These are phyloP conservation scores for Fusarium camptoceras DNA, from an alignment of 2,329 filamentous ascomycete species.

Conservation along the genomic window DNA sequence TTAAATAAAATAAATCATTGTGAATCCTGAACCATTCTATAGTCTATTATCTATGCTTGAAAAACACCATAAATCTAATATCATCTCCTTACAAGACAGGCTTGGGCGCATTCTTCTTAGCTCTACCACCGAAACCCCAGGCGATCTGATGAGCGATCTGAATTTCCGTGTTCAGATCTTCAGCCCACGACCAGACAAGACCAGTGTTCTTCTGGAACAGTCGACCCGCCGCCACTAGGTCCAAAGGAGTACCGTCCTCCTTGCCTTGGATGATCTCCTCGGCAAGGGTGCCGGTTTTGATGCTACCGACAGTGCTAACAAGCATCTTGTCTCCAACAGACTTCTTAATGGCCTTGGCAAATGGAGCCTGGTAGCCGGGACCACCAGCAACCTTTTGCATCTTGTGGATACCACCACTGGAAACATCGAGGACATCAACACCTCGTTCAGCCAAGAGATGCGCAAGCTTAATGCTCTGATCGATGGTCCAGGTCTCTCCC, in stretches of 20 bases:
- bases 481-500: slow-evolving; percentile 73
- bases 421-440: slow-evolving; percentile 82
- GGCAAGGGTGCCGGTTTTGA: not conserved
- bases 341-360: not conserved
- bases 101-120: not conserved
- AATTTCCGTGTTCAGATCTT: not conserved
- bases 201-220: not conserved
- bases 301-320: not conserved
- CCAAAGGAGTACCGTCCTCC: not conserved
- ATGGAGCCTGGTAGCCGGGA: not conserved
- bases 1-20: fast-evolving
- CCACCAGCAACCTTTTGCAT: not conserved
- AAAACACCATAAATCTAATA: not conserved
- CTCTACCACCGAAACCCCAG: not conserved
- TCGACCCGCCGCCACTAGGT: not conserved
- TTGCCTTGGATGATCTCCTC: not conserved
- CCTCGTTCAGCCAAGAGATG: slow-evolving; percentile 71
- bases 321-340: not conserved
- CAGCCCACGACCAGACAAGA: not conserved
- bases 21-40: fast-evolving
- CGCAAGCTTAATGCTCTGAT: slow-evolving; percentile 74
- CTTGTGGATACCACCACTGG: slow-evolving; percentile 39
- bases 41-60: not conserved
- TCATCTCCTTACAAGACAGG: not conserved
- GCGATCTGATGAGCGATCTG: not conserved